Evolutionary conservation across 306 rosid species (phyloP).

Genomic region (Geum urbanum): DNA sequence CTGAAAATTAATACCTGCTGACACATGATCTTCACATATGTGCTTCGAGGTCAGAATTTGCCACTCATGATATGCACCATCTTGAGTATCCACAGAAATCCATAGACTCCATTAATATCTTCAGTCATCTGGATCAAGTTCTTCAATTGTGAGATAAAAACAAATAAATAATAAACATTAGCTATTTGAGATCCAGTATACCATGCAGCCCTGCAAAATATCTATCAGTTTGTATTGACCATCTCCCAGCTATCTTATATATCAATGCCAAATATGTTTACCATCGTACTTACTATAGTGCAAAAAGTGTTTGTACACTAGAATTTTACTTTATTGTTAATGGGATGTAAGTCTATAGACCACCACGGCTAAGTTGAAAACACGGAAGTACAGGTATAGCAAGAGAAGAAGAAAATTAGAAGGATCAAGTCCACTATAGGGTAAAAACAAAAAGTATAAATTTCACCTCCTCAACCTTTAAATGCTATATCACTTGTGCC

Average conservation of each 20-base stretch:
- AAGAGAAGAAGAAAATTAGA: neutral
- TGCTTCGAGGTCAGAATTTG: conserved; percentile 21
- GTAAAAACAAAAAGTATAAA: too few relatives aligned
- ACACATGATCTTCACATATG: conserved; percentile 15
- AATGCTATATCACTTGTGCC: too few relatives aligned
- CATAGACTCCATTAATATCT: conserved; percentile 33
- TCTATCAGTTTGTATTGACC: neutral
- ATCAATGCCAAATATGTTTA: neutral
- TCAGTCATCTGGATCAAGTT: conserved; percentile 16
- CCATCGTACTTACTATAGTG: neutral
- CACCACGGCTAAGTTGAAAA: neutral
- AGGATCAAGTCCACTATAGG: neutral
- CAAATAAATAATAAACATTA: neutral
- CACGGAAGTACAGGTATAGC: neutral
- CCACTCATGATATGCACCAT: conserved; percentile 26
- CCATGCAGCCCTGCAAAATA: neutral
- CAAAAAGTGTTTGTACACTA: neutral
- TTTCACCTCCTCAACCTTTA: too few relatives aligned
- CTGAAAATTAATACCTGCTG: conserved; percentile 32
- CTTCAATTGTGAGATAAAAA: neutral
- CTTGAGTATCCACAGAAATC: conserved; percentile 21
- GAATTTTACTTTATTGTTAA: neutral
- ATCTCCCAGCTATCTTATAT: neutral
- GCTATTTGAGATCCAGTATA: neutral
- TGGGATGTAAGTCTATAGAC: neutral